phyloP scores from a whole-genome alignment of 192 early-diverging fungal species.

The Coemansia sp. region DNA sequence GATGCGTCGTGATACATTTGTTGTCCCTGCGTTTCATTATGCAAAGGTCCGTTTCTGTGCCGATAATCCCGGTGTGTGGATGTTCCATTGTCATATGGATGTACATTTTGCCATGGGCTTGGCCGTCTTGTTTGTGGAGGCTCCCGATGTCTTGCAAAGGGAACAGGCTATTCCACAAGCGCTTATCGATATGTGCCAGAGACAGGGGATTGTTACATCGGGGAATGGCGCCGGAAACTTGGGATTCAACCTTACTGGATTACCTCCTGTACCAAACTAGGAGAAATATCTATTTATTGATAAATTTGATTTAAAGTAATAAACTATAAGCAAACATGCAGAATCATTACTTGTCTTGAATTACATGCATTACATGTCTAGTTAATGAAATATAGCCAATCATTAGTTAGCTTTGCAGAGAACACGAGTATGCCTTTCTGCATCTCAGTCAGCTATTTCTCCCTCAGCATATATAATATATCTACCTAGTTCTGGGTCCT shows the following conservation, averaged over 20 bases:
- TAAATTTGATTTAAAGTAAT: background rate
- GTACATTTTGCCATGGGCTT: constrained; percentile 67
- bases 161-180: constrained; percentile 50
- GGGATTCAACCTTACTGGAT: constrained; percentile 62
- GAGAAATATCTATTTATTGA: background rate
- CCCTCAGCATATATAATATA: too few relatives aligned
- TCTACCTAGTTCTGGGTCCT: too few relatives aligned
- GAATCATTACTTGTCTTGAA: background rate
- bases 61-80: constrained; percentile 81
- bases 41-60: constrained; percentile 67
- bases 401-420: too few relatives aligned
- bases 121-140: constrained; percentile 66
- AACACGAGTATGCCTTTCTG: background rate
- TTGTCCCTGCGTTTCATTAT: constrained; percentile 58
- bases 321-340: background rate
- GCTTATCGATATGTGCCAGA: constrained; percentile 61
- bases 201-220: constrained; percentile 49
- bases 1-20: constrained; percentile 60
- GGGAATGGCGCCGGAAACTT: constrained; percentile 76
- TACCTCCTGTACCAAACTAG: constrained; percentile 13
- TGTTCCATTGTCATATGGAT: constrained; percentile 74
- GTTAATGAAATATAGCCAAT: too few relatives aligned
- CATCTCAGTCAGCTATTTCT: background rate
- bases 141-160: constrained; percentile 59
- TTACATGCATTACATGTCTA: background rate